Conservation (phyloP, 257 asterid species). For the Avicennia marina region DNA sequence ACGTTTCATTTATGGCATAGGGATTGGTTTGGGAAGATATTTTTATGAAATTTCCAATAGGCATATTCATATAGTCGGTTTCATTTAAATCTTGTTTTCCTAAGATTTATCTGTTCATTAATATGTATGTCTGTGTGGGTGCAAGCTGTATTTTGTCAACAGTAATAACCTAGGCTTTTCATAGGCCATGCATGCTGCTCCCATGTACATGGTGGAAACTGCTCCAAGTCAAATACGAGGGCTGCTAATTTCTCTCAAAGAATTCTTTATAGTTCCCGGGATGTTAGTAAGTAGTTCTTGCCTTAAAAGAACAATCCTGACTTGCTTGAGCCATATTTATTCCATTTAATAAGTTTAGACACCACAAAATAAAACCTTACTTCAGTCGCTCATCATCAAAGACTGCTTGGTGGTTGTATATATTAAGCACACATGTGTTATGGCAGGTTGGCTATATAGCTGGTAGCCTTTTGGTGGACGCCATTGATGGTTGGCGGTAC, state of each 20-base stretch:
- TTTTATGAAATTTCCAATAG: neutral
- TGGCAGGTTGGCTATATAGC: constrained; percentile 70
- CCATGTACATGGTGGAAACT: constrained; percentile 97
- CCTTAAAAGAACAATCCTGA: constrained; percentile 4
- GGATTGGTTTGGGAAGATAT: constrained; percentile 89
- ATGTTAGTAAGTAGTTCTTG: constrained; percentile 72
- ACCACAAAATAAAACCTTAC: neutral
- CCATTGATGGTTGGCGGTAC: constrained; percentile 86
- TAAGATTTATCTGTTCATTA: neutral
- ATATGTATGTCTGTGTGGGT: neutral
- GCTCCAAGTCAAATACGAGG: constrained; percentile 96
- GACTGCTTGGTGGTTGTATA: constrained; percentile 6
- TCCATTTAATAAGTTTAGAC: constrained; percentile 10
- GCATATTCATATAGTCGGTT: neutral
- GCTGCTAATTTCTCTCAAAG: constrained; percentile 81
- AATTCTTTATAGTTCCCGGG: constrained; percentile 87
- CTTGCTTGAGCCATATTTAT: neutral
- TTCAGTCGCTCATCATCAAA: no score
- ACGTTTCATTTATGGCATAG: constrained; percentile 79
- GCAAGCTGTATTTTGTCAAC: constrained; percentile 6
- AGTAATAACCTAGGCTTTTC: constrained; percentile 2
- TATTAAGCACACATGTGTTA: constrained; percentile 19
- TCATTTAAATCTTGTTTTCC: neutral
- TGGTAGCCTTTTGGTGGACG: constrained; percentile 79
- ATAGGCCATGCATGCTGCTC: constrained; percentile 99